Evolutionary conservation across 1,284 basidiomycete species (phyloP), one percentile per base, ranked within the genome.

Genomic region (Paramarasmius palmivorus): DNA sequence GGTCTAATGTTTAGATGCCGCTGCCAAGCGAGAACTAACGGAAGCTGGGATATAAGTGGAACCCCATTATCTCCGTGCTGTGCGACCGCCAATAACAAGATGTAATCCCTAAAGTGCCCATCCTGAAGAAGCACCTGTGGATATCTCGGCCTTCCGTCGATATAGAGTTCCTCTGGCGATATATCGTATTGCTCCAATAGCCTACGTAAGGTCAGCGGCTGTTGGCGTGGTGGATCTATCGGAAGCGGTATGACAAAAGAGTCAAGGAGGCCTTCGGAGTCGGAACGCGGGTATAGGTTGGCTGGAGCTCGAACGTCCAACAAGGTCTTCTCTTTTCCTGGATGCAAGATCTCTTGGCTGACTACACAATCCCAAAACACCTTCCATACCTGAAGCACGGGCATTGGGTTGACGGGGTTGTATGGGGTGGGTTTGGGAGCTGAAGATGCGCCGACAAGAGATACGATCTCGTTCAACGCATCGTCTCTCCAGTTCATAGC

Each of bases 1-100:
- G 91, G 91, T 22, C 47, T 38, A 12, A 93, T 69, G 0, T 68
- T 67, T 14, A 92, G 63, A 19, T 72, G 73, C 2, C 79, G 78
- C 90, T 93, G 93, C 90, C 92, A 94, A 4, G 81, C 84, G 1
- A 95, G 71, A 2, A 77, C 75, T n/a, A 81, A 73, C 0, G 91
- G 84, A 34, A 94, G 85, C 63, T 90, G 84, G 0, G 70, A 65
- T 2, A 79, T 46, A 29, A 26, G 44, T 15, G 44, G 25, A 32
- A 29, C 17, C 10, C 72, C 1, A 15, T 22, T 8, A 8, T 12
- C n/a, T 19, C 9, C 44, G 3, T 29, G 44, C 15, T 22, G 25
- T 9, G 25, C 44, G 29, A 46, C 25, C 19, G 25, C 44, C 25
- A 46, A 26, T 5, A 46, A 17, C 23, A 46, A 26, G 9, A 46